These are phyloP conservation scores for Musa schizocarpa DNA, from an alignment of 176 grass and related monocot genomes.

Conservation along the genomic window DNA sequence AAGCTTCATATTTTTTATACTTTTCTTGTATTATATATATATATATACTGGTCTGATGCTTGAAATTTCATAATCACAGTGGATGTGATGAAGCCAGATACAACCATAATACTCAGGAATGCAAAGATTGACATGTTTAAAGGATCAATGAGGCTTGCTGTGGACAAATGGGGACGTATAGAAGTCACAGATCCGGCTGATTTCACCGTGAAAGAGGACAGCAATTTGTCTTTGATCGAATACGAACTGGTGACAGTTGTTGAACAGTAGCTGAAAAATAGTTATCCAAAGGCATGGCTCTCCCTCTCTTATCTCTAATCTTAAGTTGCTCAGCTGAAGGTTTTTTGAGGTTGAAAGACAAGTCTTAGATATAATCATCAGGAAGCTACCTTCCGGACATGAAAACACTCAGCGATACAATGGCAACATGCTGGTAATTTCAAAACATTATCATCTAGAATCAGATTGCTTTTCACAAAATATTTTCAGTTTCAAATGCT, in stretches of 20 bases:
- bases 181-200: conserved; percentile 3
- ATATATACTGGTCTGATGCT: not conserved
- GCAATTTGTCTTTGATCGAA: not conserved
- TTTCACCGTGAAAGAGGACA: conserved; percentile 6
- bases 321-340: not conserved
- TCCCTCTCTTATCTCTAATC: not conserved
- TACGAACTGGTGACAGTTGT: conserved; percentile 1
- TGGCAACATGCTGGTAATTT: not conserved
- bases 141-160: conserved; percentile 9
- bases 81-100: conserved; percentile 4
- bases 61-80: not conserved
- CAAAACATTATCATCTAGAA: not conserved
- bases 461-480: not conserved
- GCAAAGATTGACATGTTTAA: conserved; percentile 6
- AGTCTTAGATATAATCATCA: not conserved
- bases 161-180: conserved; percentile 3
- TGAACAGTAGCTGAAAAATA: not conserved
- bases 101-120: not conserved
- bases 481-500: too few relatives aligned
- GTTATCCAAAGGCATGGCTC: not conserved
- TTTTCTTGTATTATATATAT: not conserved
- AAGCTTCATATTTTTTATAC: too few relatives aligned
- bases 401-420: not conserved
- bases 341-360: not conserved
- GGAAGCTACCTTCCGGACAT: not conserved